Evolutionary conservation across 139 green algal genomes (phyloP), one percentile per base, ranked within the genome.

Genomic region (Asterochloris sp.): DNA sequence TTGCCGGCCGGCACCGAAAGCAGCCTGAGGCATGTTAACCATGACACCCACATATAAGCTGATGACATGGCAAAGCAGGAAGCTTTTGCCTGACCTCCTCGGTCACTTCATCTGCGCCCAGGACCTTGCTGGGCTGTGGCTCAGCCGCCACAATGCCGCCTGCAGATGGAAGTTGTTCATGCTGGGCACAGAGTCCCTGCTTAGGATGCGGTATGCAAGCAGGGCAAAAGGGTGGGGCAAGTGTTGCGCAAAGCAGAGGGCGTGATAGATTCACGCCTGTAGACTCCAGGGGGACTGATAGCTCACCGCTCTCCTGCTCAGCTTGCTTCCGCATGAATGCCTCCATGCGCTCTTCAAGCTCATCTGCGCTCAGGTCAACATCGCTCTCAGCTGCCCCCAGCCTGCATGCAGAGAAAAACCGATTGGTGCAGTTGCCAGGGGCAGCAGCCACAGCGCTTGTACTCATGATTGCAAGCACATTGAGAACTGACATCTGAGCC

Each of bases 241-340:
- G 38, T 54, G 6, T 54, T 54, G 2, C 38, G 38, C 38, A 2
- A 54, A 54, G 38, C 38, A 54, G 6, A 54, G 6, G 38, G 29
- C 21, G 15, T 79, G 14, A 63, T 61, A 61, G 13, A 19, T 13
- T 10, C 10, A 6, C 27, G 0, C 26, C 17, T 38, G 71, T 17
- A 9, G 54, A 82, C n/a, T n/a, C 26, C 0, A 38, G 62, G 21
- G 12, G 11, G 38, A 47, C 64, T 9, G 62, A 63, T 11, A 8
- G 61, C 76, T 23, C 61, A 85, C 94, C 92, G 78, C 89, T 93
- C 85, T 98, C 94, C 69, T 93, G 86, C 81, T 95, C 94, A 73
- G 94, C 92, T 87, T 97, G 94, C 74, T 86, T 81, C 83, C 89
- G 89, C 90, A 98, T 96, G 82, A 98, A 98, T 13, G 83, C 76